phyloP scores from a whole-genome alignment of 306 rosid genomes.

The Gastrolobium villosum region DNA sequence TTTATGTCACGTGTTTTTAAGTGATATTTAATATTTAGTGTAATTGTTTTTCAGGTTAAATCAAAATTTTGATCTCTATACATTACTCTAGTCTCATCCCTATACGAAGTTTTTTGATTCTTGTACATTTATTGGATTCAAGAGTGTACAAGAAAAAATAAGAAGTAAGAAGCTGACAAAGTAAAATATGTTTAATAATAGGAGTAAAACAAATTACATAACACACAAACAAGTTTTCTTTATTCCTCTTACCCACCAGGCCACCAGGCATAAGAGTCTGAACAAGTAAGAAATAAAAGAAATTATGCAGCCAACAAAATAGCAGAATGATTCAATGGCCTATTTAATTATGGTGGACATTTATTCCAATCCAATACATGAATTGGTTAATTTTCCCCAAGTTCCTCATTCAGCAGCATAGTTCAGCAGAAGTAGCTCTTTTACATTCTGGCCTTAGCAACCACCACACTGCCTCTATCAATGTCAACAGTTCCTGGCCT shows the following conservation, averaged over 20 bases:
- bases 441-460: constrained; percentile 90
- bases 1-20: not conserved
- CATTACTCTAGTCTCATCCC: too few relatives aligned
- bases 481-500: constrained; percentile 74
- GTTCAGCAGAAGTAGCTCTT: constrained; percentile 4
- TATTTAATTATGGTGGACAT: constrained; percentile 8
- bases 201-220: constrained; percentile 34
- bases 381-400: constrained; percentile 8
- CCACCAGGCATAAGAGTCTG: constrained; percentile 6
- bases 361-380: constrained; percentile 46
- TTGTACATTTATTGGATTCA: not conserved
- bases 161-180: not conserved
- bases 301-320: constrained; percentile 3
- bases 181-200: constrained; percentile 38
- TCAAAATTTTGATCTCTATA: too few relatives aligned
- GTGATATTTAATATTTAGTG: too few relatives aligned
- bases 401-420: not conserved
- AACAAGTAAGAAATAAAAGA: constrained; percentile 31
- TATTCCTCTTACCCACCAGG: constrained; percentile 4
- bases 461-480: constrained; percentile 65
- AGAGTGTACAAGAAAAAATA: not conserved
- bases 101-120: not conserved
- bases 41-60: too few relatives aligned
- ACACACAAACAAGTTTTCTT: constrained; percentile 36
- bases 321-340: constrained; percentile 39